Conservation (phyloP, 495 filamentous ascomycete genomes). For the Rhizodiscina lignyota region DNA sequence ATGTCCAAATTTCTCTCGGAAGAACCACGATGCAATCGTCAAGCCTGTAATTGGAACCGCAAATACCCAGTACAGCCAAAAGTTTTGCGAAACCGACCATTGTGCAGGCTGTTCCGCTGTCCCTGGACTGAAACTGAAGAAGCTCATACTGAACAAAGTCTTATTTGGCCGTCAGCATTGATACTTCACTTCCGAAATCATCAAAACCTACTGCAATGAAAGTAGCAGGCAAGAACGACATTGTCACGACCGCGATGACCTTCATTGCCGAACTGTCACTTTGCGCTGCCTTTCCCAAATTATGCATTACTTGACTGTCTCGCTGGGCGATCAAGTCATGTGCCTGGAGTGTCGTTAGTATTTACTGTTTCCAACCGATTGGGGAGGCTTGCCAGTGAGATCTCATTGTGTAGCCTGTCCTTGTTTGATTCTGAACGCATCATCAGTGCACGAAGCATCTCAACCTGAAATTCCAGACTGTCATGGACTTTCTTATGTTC, state of each 20-base stretch:
- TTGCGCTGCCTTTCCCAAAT: conserved; percentile 4
- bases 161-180: neutral
- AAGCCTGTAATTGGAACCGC: conserved; percentile 5
- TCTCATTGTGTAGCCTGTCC: conserved; percentile 4
- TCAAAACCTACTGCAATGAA: conserved; percentile 11
- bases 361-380: conserved; percentile 1
- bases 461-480: neutral
- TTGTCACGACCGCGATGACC: conserved; percentile 25
- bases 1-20: too few species aligned
- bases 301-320: neutral
- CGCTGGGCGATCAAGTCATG: neutral
- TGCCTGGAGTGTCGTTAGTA: neutral
- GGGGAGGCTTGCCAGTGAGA: conserved; percentile 1
- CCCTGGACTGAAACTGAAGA: neutral
- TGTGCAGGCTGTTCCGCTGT: neutral
- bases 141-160: conserved; percentile 1
- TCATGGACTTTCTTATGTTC: neutral
- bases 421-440: conserved; percentile 5
- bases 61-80: conserved; percentile 11
- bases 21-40: neutral
- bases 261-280: conserved; percentile 27
- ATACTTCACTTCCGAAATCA: neutral
- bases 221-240: conserved; percentile 26
- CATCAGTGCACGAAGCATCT: conserved; percentile 1
- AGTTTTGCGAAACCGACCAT: conserved; percentile 5